phyloP scores from a whole-genome alignment of 164 flowering plant species.

The Aristolochia fimbriata region DNA sequence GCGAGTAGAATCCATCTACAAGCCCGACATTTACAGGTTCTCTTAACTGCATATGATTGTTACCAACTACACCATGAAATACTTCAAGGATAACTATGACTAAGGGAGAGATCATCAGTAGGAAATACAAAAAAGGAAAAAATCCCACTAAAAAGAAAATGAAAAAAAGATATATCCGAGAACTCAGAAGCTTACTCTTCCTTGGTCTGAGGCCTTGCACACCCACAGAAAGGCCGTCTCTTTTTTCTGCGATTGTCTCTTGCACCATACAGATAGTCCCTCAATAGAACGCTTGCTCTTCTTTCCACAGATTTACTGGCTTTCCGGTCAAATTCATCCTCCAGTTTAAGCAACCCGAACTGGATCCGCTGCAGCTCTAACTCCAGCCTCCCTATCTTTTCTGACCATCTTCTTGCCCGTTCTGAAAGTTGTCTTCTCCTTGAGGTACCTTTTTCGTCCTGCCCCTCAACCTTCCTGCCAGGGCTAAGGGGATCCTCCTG shows the following conservation, averaged over 20 bases:
- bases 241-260: conserved; percentile 26
- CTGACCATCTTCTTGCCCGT: conserved; percentile 56
- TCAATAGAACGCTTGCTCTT: conserved; percentile 34
- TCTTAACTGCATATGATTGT: too few species aligned
- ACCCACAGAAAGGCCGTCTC: conserved; percentile 50
- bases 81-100: too few species aligned
- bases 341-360: conserved; percentile 44
- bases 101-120: too few species aligned
- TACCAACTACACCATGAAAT: too few species aligned
- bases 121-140: neutral
- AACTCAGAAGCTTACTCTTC: conserved; percentile 19
- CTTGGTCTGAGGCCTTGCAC: conserved; percentile 35
- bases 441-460: conserved; percentile 24
- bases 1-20: too few species aligned
- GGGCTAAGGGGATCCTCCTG: conserved; percentile 25
- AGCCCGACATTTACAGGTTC: too few species aligned
- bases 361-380: conserved; percentile 70
- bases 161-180: neutral
- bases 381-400: conserved; percentile 77
- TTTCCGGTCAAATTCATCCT: conserved; percentile 42
- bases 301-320: conserved; percentile 23
- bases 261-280: conserved; percentile 47
- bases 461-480: conserved; percentile 14
- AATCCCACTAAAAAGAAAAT: neutral
- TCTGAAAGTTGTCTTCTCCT: conserved; percentile 34